Evolutionary conservation across 2,329 filamentous ascomycete species (phyloP).

Genomic region (Aspergillus sergii): DNA sequence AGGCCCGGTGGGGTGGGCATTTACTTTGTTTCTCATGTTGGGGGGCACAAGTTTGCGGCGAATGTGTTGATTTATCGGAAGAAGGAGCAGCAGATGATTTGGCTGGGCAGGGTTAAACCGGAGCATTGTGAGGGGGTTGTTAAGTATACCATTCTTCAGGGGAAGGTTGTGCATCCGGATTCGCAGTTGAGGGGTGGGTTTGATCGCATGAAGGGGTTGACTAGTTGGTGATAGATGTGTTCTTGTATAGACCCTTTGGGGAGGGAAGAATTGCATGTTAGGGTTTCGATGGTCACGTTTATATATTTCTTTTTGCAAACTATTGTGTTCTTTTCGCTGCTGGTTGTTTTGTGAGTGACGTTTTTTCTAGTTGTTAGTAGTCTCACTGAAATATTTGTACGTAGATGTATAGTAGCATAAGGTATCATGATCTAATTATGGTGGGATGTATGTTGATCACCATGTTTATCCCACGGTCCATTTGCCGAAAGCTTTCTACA

Average conservation of each 20-base stretch:
- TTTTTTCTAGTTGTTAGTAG: too few species aligned
- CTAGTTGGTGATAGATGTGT: constrained; percentile 56
- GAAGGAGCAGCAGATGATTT: constrained; percentile 60
- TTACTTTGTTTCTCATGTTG: constrained; percentile 90
- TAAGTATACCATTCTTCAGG: constrained; percentile 80
- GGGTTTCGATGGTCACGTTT: neutral
- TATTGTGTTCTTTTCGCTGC: too few species aligned
- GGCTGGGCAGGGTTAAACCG: constrained; percentile 79
- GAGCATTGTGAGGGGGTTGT: constrained; percentile 89
- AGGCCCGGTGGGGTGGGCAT: constrained; percentile 83
- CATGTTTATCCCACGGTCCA: neutral
- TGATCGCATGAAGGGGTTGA: constrained; percentile 70
- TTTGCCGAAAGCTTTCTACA: too few species aligned
- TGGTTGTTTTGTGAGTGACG: too few species aligned
- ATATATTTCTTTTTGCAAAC: neutral
- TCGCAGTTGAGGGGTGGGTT: constrained; percentile 83
- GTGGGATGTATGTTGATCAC: neutral
- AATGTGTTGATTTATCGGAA: constrained; percentile 87
- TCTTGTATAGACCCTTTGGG: neutral
- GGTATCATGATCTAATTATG: too few species aligned
- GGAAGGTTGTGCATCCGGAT: constrained; percentile 86
- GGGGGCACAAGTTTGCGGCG: constrained; percentile 90
- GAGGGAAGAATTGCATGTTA: too few species aligned
- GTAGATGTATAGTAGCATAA: neutral
- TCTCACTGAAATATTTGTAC: too few species aligned